Evolutionary conservation across 495 filamentous ascomycete genomes (phyloP), one percentile per base, ranked within the genome.

Genomic region (Xylaria acuta): DNA sequence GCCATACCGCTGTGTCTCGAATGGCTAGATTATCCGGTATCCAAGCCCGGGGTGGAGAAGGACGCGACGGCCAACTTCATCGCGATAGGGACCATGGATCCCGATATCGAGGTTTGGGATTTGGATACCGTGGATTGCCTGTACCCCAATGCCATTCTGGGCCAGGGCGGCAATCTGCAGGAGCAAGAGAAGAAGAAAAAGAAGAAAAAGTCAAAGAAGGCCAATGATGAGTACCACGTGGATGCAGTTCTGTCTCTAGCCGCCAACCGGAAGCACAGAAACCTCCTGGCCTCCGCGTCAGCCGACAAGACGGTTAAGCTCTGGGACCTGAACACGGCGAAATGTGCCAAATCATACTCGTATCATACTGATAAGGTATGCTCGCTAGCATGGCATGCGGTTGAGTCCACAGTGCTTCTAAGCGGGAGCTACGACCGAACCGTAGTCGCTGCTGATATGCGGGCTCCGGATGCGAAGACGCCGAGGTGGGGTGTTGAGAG

Each of bases 41-140:
- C 92, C 60, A 93, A 94, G 77, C 77, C 84, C 30, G 79, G 80
- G 25, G 86, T 88, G 72, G 83, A 84, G 20, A 88, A 88, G 67
- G 86, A 89, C 73, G 80, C 87, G 25, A 82, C 78, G 51, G 95
- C 90, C 7, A 99, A 97, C 83, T 97, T 95, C 72, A 94, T 97
- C 34, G 96, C 97, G 11, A 88, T 98, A 58, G 96, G 96, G 65
- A 98, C 97, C 1, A 97, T 98, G 87, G 96, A 98, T 76, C 94
- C 96, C 2, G 96, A 99, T 78, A 98, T 99, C 75, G 96, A 99
- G 85, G 89, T 99, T 54, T 99, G 96, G 96, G 93, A 99, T 80
- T 86, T 99, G 54, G 96, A 98, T 78, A 90, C 92, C 1, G 89
- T 99, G 53, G 96, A 99, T 84, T 91, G 91, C 86, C 97, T 99